phyloP scores from a whole-genome alignment of 208 protist species.

The Acanthamoeba healyi region DNA sequence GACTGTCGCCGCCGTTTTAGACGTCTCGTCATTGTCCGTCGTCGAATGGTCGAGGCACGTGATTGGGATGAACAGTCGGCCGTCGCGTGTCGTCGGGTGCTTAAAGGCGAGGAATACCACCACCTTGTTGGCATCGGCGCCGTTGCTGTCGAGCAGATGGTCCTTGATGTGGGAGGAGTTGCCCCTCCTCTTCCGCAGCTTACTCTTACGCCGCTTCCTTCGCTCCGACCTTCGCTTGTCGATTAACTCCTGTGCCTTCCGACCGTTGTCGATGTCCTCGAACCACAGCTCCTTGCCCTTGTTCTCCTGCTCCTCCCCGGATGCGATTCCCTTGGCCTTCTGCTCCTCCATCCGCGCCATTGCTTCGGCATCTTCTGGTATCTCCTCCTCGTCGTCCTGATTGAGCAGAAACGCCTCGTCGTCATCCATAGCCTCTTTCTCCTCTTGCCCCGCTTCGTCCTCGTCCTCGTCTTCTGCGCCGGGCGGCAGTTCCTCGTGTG shows the following conservation, averaged over 20 bases:
- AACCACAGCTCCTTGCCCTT: conserved; percentile 14
- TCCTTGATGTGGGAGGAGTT: background rate
- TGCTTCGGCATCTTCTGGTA: background rate
- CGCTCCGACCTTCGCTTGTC: background rate
- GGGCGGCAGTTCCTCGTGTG: background rate
- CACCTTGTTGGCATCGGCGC: background rate
- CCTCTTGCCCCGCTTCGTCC: background rate
- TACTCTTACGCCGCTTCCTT: background rate
- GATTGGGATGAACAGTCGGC: background rate
- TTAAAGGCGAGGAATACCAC: conserved; percentile 10
- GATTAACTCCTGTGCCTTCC: background rate
- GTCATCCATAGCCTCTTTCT: background rate
- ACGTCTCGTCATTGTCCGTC: background rate
- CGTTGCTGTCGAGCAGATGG: background rate
- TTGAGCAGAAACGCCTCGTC: background rate
- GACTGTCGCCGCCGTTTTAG: background rate
- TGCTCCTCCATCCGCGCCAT: too few species aligned
- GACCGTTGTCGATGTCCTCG: background rate
- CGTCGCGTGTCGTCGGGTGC: background rate
- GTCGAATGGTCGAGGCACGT: background rate
- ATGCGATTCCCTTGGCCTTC: background rate
- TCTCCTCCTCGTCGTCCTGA: background rate
- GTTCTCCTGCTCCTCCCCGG: background rate
- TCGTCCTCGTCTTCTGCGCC: background rate
- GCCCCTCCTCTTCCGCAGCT: background rate